Conservation (phyloP, 75 land plant species). For the Isoetes taiwanensis region DNA sequence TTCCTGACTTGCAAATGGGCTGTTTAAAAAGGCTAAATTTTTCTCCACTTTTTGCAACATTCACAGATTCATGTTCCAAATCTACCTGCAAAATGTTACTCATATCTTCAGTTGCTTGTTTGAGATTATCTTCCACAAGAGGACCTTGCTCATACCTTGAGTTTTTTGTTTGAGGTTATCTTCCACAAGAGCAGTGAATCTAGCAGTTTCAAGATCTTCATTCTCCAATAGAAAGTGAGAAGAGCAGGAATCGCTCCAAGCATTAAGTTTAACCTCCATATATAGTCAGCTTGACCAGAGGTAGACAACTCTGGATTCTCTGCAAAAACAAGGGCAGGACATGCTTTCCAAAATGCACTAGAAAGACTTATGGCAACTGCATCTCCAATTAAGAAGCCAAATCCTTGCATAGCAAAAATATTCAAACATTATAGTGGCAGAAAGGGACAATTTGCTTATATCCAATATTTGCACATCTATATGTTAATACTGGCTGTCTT, state of each 20-base stretch:
- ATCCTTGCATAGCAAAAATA: conserved; percentile 53
- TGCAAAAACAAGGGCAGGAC: conserved; percentile 16
- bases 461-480: too few relatives aligned
- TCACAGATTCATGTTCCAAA: neutral
- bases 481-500: too few relatives aligned
- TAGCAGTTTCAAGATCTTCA: conserved; percentile 72
- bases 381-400: conserved; percentile 26
- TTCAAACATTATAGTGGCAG: too few relatives aligned
- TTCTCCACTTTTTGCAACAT: neutral
- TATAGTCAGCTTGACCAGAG: conserved; percentile 19
- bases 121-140: too few relatives aligned
- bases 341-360: conserved; percentile 10
- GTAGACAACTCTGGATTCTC: conserved; percentile 16
- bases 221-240: conserved; percentile 53
- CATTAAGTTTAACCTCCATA: conserved; percentile 64
- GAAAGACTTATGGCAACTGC: conserved; percentile 23
- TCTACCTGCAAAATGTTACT: conserved; percentile 21
- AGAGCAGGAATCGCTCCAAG: conserved; percentile 53
- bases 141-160: too few relatives aligned
- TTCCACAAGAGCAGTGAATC: conserved; percentile 41
- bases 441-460: too few relatives aligned
- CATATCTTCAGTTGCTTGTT: conserved; percentile 40
- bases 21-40: conserved; percentile 17
- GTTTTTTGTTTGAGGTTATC: too few relatives aligned
- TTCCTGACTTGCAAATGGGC: too few relatives aligned